Percentiles rank a stretch among this genome's conserved stretches.
Evolutionary conservation across 495 filamentous ascomycete species (phyloP).

Genomic region (Pseudevernia furfuracea): DNA sequence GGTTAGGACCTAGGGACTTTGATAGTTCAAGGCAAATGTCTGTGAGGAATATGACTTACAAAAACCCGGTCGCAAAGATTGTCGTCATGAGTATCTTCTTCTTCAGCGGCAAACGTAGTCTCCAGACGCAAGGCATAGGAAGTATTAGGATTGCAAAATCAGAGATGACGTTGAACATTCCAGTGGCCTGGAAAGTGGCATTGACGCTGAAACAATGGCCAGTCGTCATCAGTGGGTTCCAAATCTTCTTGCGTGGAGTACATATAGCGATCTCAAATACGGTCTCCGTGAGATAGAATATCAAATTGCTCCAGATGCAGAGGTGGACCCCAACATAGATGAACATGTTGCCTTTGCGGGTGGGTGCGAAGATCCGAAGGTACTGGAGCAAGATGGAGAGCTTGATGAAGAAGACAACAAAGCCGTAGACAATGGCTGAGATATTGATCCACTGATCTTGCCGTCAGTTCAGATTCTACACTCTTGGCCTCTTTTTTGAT

Average conservation of each 20-base stretch:
- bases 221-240: slow-evolving; percentile 28
- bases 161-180: slow-evolving; percentile 23
- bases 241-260: slow-evolving; percentile 35
- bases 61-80: slow-evolving; percentile 20
- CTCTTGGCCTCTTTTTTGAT: background rate
- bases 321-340: slow-evolving; percentile 17
- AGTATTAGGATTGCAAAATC: slow-evolving; percentile 24
- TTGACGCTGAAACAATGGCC: slow-evolving; percentile 34
- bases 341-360: slow-evolving; percentile 14
- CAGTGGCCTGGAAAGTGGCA: slow-evolving; percentile 24
- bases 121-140: slow-evolving; percentile 22
- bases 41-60: slow-evolving; percentile 8
- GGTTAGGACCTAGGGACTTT: too few species aligned
- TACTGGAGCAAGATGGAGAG: slow-evolving; percentile 24
- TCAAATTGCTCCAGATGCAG: slow-evolving; percentile 14
- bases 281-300: slow-evolving; percentile 11
- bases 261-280: slow-evolving; percentile 23
- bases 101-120: slow-evolving; percentile 17
- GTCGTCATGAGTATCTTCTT: slow-evolving; percentile 6
- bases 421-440: slow-evolving; percentile 10
- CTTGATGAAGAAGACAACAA: slow-evolving; percentile 20
- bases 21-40: too few species aligned
- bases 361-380: slow-evolving; percentile 22
- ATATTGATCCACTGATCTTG: slow-evolving; percentile 16
- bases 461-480: background rate